phyloP scores from a whole-genome alignment of 805 yeast genomes.

The Metschnikowia lunata region DNA sequence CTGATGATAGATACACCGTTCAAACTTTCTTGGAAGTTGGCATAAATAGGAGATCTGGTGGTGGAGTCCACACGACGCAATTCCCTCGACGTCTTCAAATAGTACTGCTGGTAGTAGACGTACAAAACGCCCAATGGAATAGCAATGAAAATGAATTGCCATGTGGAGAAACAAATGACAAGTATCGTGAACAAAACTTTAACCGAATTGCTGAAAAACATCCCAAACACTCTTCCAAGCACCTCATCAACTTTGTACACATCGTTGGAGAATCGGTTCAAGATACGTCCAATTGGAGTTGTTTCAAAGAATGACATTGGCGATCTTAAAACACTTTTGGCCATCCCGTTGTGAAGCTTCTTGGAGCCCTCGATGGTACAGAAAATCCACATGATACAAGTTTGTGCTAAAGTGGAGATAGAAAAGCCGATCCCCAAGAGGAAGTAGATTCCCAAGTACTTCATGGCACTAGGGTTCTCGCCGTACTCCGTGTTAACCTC shows the following conservation, averaged over 20 bases:
- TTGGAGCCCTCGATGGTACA: constrained; percentile 83
- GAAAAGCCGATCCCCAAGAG: constrained; percentile 70
- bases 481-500: constrained; percentile 74
- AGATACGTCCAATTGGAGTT: constrained; percentile 88
- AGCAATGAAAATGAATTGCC: constrained; percentile 73
- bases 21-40: constrained; percentile 79
- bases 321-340: constrained; percentile 66
- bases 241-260: constrained; percentile 83
- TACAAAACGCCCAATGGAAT: constrained; percentile 66
- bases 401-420: constrained; percentile 55
- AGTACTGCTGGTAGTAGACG: constrained; percentile 70
- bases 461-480: constrained; percentile 65
- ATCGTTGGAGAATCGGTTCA: constrained; percentile 89
- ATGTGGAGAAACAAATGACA: constrained; percentile 83
- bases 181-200: constrained; percentile 70
- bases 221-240: constrained; percentile 63
- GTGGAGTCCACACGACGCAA: constrained; percentile 78
- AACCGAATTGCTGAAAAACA: constrained; percentile 57
- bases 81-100: constrained; percentile 73
- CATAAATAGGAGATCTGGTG: constrained; percentile 74
- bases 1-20: constrained; percentile 72
- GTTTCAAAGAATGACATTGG: constrained; percentile 97
- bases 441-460: constrained; percentile 72
- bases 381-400: constrained; percentile 67
- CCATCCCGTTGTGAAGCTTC: constrained; percentile 71